Evolutionary conservation across 2,329 filamentous ascomycete genomes (phyloP).

Genomic region (Alternaria sp.): DNA sequence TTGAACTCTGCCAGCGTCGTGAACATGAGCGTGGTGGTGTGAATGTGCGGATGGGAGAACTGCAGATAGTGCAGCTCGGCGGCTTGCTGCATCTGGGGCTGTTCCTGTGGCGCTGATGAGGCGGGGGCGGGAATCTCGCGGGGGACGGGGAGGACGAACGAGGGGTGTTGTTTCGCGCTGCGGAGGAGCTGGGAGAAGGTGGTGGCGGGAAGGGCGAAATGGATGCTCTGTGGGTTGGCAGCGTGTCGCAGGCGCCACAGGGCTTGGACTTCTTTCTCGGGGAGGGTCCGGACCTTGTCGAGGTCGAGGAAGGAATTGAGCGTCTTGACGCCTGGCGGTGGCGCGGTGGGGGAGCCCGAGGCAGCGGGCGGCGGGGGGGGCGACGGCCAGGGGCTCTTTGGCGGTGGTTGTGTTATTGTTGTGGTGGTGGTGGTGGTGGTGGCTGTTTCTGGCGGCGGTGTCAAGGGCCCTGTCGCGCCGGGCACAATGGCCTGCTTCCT

Average conservation of each 20-base stretch:
- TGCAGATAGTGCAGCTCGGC: slow-evolving; percentile 97
- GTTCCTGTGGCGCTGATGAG: slow-evolving; percentile 19
- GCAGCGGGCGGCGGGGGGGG: slow-evolving; percentile 36
- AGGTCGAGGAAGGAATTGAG: slow-evolving; percentile 78
- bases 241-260: slow-evolving; percentile 93
- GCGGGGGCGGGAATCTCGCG: slow-evolving; percentile 57
- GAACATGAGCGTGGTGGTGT: slow-evolving; percentile 75
- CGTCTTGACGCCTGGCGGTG: slow-evolving; percentile 65
- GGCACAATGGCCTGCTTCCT: slow-evolving; percentile 70
- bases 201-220: slow-evolving; percentile 76
- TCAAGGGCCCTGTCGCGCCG: slow-evolving; percentile 58
- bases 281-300: slow-evolving; percentile 75
- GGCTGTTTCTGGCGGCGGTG: slow-evolving; percentile 20
- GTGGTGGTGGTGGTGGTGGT: slow-evolving; percentile 22
- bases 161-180: slow-evolving; percentile 77
- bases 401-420: slow-evolving; percentile 19
- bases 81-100: slow-evolving; percentile 59
- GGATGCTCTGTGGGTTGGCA: slow-evolving; percentile 75
- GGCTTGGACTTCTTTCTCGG: slow-evolving; percentile 81
- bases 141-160: slow-evolving; percentile 90
- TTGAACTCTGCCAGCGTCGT: slow-evolving; percentile 95
- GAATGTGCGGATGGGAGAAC: slow-evolving; percentile 84
- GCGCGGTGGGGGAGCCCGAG: slow-evolving; percentile 41
- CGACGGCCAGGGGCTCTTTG: slow-evolving; percentile 35
- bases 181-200: slow-evolving; percentile 78